A percentile compares a stretch with the other conserved stretches of the same genome.
phyloP scores from a whole-genome alignment of 306 rosid genomes.

The Quercus suber region DNA sequence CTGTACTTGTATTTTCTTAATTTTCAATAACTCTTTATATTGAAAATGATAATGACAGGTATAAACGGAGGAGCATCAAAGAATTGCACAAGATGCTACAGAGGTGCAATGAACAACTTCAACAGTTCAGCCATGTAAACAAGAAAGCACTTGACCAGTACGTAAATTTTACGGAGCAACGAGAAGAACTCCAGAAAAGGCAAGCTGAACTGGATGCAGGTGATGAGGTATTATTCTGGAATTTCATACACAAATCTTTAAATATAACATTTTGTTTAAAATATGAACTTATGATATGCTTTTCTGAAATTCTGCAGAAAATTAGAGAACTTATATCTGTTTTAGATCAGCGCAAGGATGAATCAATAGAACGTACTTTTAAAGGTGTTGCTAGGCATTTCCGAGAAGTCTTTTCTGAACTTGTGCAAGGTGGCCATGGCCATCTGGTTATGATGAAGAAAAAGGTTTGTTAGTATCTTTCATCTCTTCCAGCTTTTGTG shows the following conservation, averaged over 20 bases:
- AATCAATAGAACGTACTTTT: slow-evolving; percentile 93
- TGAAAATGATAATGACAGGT: slow-evolving; percentile 46
- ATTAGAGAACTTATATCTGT: slow-evolving; percentile 82
- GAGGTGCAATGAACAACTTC: slow-evolving; percentile 87
- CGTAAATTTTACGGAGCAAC: slow-evolving; percentile 91
- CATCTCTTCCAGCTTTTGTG: slow-evolving; percentile 11
- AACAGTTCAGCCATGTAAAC: slow-evolving; percentile 92
- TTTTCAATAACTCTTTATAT: slow-evolving; percentile 7
- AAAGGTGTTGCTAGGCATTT: slow-evolving; percentile 99
- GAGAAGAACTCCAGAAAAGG: slow-evolving; percentile 97
- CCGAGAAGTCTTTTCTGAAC: slow-evolving; percentile 94
- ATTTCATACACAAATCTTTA: slow-evolving; percentile 1
- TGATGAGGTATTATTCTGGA: slow-evolving; percentile 63
- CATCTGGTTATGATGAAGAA: slow-evolving; percentile 93
- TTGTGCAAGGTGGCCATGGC: slow-evolving; percentile 92
- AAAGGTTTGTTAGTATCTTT: slow-evolving; percentile 53
- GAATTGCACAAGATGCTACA: slow-evolving; percentile 84
- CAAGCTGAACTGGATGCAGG: slow-evolving; percentile 96
- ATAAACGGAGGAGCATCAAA: slow-evolving; percentile 74
- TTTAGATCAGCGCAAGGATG: slow-evolving; percentile 94
- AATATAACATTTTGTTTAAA: not conserved
- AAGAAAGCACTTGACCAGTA: slow-evolving; percentile 97
- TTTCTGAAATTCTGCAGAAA: slow-evolving; percentile 58
- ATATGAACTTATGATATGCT: not conserved
- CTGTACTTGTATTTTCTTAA: not conserved